Evolutionary conservation across 345 rosid genomes (phyloP).

Genomic region (Heritiera fomes): DNA sequence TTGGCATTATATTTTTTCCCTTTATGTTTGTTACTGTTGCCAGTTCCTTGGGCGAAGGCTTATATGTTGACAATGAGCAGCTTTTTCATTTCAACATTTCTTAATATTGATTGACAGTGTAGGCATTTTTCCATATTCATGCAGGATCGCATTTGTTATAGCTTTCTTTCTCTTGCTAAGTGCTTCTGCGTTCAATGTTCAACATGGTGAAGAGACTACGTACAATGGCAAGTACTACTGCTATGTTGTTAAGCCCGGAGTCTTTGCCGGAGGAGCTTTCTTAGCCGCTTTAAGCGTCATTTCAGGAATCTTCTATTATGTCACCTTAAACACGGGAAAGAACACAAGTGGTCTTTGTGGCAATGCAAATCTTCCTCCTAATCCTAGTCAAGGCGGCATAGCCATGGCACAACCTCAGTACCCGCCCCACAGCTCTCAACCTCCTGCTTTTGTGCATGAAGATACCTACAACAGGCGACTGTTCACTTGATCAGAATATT

Average conservation of each 20-base stretch:
- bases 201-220: constrained; percentile 49
- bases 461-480: constrained; percentile 78
- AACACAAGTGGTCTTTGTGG: constrained; percentile 29
- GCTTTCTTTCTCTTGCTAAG: constrained; percentile 72
- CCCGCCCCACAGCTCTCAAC: constrained; percentile 48
- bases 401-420: constrained; percentile 83
- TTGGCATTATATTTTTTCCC: background rate
- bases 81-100: background rate
- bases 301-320: constrained; percentile 72
- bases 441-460: constrained; percentile 79
- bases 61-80: too few species aligned
- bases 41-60: too few species aligned
- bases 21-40: too few species aligned
- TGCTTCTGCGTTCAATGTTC: constrained; percentile 76
- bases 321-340: constrained; percentile 53
- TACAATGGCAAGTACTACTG: constrained; percentile 57
- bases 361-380: constrained; percentile 28
- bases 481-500: constrained; percentile 44
- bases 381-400: constrained; percentile 49
- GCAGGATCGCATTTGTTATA: constrained; percentile 80
- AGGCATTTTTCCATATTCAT: background rate
- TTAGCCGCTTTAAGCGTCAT: constrained; percentile 56
- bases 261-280: constrained; percentile 70
- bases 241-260: constrained; percentile 81
- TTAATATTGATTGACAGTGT: background rate